Percentiles rank a stretch among this genome's conserved stretches.
phyloP scores from a whole-genome alignment of 2,329 filamentous ascomycete species.

The Aaosphaeria arxii region DNA sequence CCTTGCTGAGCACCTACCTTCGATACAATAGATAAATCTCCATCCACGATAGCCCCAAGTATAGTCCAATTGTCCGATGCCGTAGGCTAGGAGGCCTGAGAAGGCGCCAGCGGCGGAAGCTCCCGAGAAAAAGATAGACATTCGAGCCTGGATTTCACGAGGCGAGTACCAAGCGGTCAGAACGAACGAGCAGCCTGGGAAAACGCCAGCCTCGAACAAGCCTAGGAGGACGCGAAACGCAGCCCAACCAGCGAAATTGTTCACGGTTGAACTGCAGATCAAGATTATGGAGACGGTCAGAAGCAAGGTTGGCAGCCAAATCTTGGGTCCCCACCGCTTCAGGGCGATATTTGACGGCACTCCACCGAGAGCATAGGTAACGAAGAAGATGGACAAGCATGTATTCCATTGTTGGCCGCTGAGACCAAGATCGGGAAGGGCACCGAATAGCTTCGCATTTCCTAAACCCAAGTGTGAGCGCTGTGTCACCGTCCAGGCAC shows the following conservation, averaged over 20 bases:
- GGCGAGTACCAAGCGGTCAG: slow-evolving; percentile 59
- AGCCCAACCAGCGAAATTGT: not conserved
- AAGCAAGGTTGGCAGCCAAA: not conserved
- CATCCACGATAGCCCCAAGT: slow-evolving; percentile 36
- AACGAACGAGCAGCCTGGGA: slow-evolving; percentile 24
- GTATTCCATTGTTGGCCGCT: slow-evolving; percentile 58
- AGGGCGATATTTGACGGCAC: slow-evolving; percentile 57
- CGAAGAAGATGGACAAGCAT: slow-evolving; percentile 61
- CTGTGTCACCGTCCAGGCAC: too few relatives aligned
- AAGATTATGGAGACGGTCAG: not conserved
- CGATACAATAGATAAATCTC: slow-evolving; percentile 13
- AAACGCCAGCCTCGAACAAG: slow-evolving; percentile 3
- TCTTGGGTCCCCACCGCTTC: slow-evolving; percentile 15
- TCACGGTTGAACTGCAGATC: not conserved
- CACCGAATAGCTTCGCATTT: not conserved
- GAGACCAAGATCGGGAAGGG: slow-evolving; percentile 4
- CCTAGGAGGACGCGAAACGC: not conserved
- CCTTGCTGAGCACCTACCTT: slow-evolving; percentile 1
- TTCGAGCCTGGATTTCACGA: slow-evolving; percentile 51
- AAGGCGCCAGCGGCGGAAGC: slow-evolving; percentile 55
- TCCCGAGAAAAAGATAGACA: slow-evolving; percentile 55
- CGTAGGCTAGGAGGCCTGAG: slow-evolving; percentile 52
- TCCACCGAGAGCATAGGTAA: slow-evolving; percentile 39
- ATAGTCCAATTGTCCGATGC: slow-evolving; percentile 58
- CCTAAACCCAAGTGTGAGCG: too few relatives aligned